phyloP scores from a whole-genome alignment of 257 asterid species.

The Nicotiana knightiana region DNA sequence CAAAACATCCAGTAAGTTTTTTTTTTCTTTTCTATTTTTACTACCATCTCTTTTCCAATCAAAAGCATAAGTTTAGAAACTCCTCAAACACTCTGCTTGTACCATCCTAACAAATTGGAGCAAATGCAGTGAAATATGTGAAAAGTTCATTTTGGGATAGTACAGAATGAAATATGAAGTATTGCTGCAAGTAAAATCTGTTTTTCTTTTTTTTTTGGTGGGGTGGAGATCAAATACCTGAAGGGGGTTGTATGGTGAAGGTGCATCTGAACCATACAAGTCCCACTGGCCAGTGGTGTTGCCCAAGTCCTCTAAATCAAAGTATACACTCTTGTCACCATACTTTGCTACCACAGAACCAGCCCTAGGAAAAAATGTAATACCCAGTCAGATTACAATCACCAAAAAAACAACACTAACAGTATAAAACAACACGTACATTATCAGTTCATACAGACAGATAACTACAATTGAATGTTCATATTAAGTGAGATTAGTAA shows the following conservation, averaged over 20 bases:
- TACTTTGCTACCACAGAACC: conserved; percentile 83
- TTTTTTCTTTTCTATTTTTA: neutral
- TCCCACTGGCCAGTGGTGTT: conserved; percentile 98
- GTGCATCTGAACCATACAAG: conserved; percentile 92
- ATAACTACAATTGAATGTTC: neutral
- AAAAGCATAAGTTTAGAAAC: neutral
- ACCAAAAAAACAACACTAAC: neutral
- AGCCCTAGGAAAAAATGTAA: conserved; percentile 27
- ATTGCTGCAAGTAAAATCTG: neutral
- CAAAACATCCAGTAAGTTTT: neutral
- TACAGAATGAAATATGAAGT: neutral
- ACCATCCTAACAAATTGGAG: neutral
- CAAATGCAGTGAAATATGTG: neutral
- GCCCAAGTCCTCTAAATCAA: conserved; percentile 86
- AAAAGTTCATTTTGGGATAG: neutral
- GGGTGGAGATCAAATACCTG: conserved; percentile 40
- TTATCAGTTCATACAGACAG: neutral
- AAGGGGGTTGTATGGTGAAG: conserved; percentile 83
- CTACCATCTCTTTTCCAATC: neutral
- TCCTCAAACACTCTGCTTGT: neutral
- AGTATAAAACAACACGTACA: neutral
- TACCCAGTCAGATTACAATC: neutral
- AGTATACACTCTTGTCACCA: conserved; percentile 91
- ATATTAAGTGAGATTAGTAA: neutral
- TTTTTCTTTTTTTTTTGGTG: neutral